Evolutionary conservation across 2,329 filamentous ascomycete genomes (phyloP).

Genomic region (Aureobasidium sp.): DNA sequence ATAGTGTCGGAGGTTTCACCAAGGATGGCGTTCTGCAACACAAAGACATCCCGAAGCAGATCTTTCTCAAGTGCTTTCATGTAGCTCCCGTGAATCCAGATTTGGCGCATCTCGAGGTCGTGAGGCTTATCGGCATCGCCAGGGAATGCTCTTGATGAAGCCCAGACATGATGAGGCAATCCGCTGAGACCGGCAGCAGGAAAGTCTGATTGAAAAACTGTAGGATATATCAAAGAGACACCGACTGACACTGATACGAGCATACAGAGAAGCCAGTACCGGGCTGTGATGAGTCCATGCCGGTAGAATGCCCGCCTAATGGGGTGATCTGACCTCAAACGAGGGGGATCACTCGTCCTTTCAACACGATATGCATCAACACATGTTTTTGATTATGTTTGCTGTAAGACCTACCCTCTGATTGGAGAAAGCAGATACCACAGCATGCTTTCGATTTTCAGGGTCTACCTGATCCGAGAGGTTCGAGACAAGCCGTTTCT

Average conservation of each 20-base stretch:
- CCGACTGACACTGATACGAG: slow-evolving; percentile 66
- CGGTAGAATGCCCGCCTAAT: slow-evolving; percentile 58
- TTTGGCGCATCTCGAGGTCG: slow-evolving; percentile 74
- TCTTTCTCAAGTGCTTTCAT: slow-evolving; percentile 65
- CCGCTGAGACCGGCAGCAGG: slow-evolving; percentile 64
- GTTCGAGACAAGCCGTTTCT: not conserved
- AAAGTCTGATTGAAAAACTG: slow-evolving; percentile 66
- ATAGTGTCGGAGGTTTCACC: slow-evolving; percentile 34
- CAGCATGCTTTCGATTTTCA: slow-evolving; percentile 25
- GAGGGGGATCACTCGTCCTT: slow-evolving; percentile 68
- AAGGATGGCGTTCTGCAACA: slow-evolving; percentile 63
- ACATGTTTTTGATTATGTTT: not conserved
- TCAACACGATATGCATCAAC: not conserved
- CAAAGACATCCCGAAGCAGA: slow-evolving; percentile 59
- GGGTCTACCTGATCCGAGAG: not conserved
- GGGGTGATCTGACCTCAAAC: slow-evolving; percentile 57
- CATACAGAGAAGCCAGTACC: slow-evolving; percentile 67
- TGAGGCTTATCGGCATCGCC: slow-evolving; percentile 43
- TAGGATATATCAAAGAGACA: slow-evolving; percentile 64
- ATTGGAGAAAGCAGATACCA: slow-evolving; percentile 61
- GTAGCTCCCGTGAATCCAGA: slow-evolving; percentile 76
- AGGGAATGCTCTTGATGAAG: slow-evolving; percentile 59
- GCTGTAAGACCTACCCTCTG: slow-evolving; percentile 55
- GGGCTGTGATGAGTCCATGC: slow-evolving; percentile 63
- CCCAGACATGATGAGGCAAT: slow-evolving; percentile 75